Conservation (phyloP, 495 filamentous ascomycete species). For the Podospora tetraspora region DNA sequence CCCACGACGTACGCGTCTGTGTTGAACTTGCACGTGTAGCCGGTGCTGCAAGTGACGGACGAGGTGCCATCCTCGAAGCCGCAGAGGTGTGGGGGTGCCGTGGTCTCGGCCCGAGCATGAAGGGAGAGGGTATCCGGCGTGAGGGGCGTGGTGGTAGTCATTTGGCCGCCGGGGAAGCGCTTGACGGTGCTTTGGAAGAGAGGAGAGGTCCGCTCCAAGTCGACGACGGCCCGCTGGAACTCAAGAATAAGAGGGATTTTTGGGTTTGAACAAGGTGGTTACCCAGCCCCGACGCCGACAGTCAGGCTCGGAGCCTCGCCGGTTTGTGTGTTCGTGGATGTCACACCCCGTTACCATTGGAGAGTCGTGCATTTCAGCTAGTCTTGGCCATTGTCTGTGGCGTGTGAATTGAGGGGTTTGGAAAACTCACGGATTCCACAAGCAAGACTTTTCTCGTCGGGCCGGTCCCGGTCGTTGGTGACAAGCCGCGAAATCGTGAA, state of each 20-base stretch:
- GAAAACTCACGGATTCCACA: neutral
- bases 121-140: neutral
- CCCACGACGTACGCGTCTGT: slow-evolving; percentile 8
- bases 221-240: neutral
- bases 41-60: neutral
- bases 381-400: neutral
- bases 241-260: neutral
- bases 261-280: too few species aligned
- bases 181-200: too few species aligned
- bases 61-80: slow-evolving; percentile 5
- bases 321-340: neutral
- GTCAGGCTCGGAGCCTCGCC: neutral
- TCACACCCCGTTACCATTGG: neutral
- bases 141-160: neutral
- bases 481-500: too few species aligned
- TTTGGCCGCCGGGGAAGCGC: too few species aligned
- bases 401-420: neutral
- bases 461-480: neutral
- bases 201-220: neutral
- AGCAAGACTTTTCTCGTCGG: neutral
- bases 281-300: neutral
- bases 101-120: neutral
- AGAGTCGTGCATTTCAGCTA: neutral
- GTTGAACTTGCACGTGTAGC: slow-evolving; percentile 14
- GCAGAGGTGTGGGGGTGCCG: slow-evolving; percentile 6